Percentiles rank a stretch among this genome's conserved stretches.
Evolutionary conservation across 345 rosid species (phyloP).

Genomic region (Rhizophora mangle): DNA sequence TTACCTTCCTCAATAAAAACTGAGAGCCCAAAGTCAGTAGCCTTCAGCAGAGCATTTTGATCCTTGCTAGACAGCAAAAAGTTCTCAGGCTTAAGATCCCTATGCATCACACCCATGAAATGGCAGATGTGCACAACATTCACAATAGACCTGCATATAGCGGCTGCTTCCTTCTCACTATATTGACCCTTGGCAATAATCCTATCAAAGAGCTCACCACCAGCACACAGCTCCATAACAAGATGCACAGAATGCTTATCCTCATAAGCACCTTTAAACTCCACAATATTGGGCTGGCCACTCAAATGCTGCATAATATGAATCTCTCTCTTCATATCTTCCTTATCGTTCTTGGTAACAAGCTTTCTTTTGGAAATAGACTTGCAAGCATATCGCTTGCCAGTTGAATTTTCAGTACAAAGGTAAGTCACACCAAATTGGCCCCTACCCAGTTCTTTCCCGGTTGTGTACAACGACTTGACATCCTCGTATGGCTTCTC

Average conservation of each 20-base stretch:
- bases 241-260: slow-evolving; percentile 31
- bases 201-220: slow-evolving; percentile 29
- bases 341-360: slow-evolving; percentile 24
- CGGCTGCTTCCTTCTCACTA: slow-evolving; percentile 33
- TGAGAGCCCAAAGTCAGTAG: slow-evolving; percentile 32
- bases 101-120: slow-evolving; percentile 36
- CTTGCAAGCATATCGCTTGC: slow-evolving; percentile 27
- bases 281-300: slow-evolving; percentile 32
- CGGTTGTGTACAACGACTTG: slow-evolving; percentile 15
- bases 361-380: slow-evolving; percentile 32
- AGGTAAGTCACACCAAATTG: slow-evolving; percentile 34
- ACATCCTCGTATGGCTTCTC: slow-evolving; percentile 28
- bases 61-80: slow-evolving; percentile 28
- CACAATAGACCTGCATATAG: slow-evolving; percentile 29
- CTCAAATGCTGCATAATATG: slow-evolving; percentile 33
- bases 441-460: slow-evolving; percentile 32
- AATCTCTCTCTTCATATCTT: slow-evolving; percentile 36
- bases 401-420: slow-evolving; percentile 25
- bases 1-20: slow-evolving; percentile 54
- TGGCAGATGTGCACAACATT: slow-evolving; percentile 30
- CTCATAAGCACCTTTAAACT: slow-evolving; percentile 34
- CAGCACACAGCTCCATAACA: slow-evolving; percentile 30
- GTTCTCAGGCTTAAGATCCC: slow-evolving; percentile 36
- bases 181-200: slow-evolving; percentile 30
- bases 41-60: slow-evolving; percentile 17